Base-by-base conservation (phyloP, 2,329 filamentous ascomycete genomes). In the Xylariaceae sp. region DNA sequence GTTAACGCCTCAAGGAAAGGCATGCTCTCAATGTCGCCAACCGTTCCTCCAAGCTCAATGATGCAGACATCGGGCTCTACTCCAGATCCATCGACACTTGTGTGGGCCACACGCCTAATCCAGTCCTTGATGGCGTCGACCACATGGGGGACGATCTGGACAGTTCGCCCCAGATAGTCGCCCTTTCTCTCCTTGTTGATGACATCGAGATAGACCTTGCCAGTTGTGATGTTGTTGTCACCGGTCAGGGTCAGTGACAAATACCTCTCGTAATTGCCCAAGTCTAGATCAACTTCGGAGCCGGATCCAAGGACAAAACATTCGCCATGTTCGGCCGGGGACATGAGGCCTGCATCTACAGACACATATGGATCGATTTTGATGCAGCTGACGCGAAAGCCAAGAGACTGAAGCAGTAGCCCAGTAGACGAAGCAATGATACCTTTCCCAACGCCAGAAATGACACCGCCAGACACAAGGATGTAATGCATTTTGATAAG, bases 201-300 rank as follows among this genome's bases (percentile, higher is more conserved):
- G 48, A 97, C 92, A 64, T 88, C 84, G 66, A 90, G 81, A 74
- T 97, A 97, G 62, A 97, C 90, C 77, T 97, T 97, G 67, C 94
- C 94, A 6, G 93, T 96, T 3, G 94, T 99, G 72, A 99, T 96
- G 73, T 97, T 97, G 77, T 93, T 90, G 63, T 96, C 91, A 56
- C 86, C 80, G 9, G 84, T 90, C 55, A 97, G 79, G 50, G 86
- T 89, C 59, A 93, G 86, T 65, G 87, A 86, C 49, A 96, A 84
- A 68, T 96, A 96, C 34, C 71, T 68, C 53, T 82, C 78, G 61
- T 81, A 83, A 66, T 82, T 81, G 17, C 80, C 80, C 42, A 83
- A 72, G 62, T 83, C 80, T 12, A 82, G 66, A 61, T 81, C 79
- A 38, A 68, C 69, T 64, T 76, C 68, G 58, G 57, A 51, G 58